phyloP scores from a whole-genome alignment of 352 stramenopile genomes.

The Phytopythium mirpurense region DNA sequence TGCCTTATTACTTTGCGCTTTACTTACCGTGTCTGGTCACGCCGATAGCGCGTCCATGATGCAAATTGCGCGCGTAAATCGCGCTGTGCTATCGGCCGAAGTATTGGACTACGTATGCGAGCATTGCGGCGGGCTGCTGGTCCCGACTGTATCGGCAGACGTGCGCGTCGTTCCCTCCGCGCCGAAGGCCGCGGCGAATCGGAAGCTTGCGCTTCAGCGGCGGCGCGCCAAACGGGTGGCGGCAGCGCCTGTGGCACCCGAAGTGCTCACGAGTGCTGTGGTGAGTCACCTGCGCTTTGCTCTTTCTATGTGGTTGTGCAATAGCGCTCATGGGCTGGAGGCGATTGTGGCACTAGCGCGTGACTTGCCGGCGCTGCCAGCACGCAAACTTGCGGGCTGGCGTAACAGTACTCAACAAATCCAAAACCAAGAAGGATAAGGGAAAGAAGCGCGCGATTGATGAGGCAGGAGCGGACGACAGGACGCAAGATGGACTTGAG shows the following conservation, averaged over 20 bases:
- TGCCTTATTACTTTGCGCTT: neutral
- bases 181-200: constrained; percentile 35
- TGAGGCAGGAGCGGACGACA: neutral
- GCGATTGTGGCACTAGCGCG: constrained; percentile 19
- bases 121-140: constrained; percentile 44
- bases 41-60: constrained; percentile 41
- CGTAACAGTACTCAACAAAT: constrained; percentile 41
- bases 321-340: too few species aligned
- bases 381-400: constrained; percentile 40
- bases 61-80: constrained; percentile 31
- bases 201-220: constrained; percentile 40
- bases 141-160: constrained; percentile 52
- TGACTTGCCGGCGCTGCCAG: constrained; percentile 50
- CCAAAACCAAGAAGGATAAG: constrained; percentile 52
- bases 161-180: constrained; percentile 45
- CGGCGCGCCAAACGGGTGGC: constrained; percentile 12
- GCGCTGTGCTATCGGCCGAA: constrained; percentile 26
- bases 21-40: neutral
- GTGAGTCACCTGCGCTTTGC: neutral
- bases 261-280: neutral
- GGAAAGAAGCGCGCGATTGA: constrained; percentile 10
- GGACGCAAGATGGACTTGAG: neutral
- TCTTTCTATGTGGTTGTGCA: neutral
- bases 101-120: constrained; percentile 71
- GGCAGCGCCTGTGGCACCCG: neutral